Evolutionary conservation across 2,329 filamentous ascomycete genomes (phyloP).

Genomic region (Hypoxylon sp.): DNA sequence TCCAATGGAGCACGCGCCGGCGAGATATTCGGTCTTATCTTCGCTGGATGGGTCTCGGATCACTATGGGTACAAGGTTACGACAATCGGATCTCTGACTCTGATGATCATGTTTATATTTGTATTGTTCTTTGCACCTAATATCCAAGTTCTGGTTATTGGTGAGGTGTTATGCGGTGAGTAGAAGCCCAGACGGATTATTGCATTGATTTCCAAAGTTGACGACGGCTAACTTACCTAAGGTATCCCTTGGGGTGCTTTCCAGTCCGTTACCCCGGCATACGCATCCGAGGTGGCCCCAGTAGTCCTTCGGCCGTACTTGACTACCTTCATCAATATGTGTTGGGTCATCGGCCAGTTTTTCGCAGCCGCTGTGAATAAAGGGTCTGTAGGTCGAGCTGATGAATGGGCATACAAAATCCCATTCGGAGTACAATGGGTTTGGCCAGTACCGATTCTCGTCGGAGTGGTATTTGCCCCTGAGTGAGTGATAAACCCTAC

Average conservation of each 20-base stretch:
- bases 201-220: not conserved
- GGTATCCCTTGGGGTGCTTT: slow-evolving; percentile 69
- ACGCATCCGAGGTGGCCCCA: slow-evolving; percentile 68
- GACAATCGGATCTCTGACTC: slow-evolving; percentile 62
- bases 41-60: slow-evolving; percentile 68
- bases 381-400: slow-evolving; percentile 56
- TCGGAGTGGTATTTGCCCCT: slow-evolving; percentile 62
- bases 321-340: slow-evolving; percentile 70
- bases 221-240: slow-evolving; percentile 33
- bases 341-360: slow-evolving; percentile 70
- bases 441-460: slow-evolving; percentile 64
- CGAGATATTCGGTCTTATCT: slow-evolving; percentile 68
- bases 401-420: slow-evolving; percentile 65
- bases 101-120: slow-evolving; percentile 67
- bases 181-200: not conserved
- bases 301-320: slow-evolving; percentile 66
- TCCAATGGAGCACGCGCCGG: slow-evolving; percentile 68
- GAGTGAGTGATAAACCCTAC: slow-evolving; percentile 54
- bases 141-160: slow-evolving; percentile 62
- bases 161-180: slow-evolving; percentile 62
- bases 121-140: slow-evolving; percentile 67
- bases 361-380: slow-evolving; percentile 64
- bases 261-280: slow-evolving; percentile 66
- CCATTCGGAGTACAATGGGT: slow-evolving; percentile 69
- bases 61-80: slow-evolving; percentile 66